These are phyloP conservation scores for Punctularia strigosozonata DNA, from an alignment of 768 basidiomycete species.

Conservation along the genomic window DNA sequence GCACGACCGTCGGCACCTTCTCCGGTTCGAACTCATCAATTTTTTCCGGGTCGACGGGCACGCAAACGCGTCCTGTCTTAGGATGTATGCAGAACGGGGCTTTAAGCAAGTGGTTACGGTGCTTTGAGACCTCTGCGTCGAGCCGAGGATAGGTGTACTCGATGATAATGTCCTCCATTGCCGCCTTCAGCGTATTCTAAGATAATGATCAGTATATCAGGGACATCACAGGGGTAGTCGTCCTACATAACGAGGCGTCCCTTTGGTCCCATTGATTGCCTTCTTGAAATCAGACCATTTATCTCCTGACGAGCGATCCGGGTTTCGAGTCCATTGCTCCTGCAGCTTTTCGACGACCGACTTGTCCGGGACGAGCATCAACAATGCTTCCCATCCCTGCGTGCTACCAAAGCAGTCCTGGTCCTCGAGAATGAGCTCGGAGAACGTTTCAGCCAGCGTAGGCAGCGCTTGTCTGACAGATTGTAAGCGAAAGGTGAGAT, in stretches of 20 bases:
- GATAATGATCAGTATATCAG: conserved; percentile 1
- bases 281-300: conserved; percentile 66
- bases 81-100: conserved; percentile 97
- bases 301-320: conserved; percentile 41
- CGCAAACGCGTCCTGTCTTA: conserved; percentile 89
- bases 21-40: conserved; percentile 81
- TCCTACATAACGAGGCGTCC: conserved; percentile 22
- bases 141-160: conserved; percentile 95
- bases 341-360: conserved; percentile 35
- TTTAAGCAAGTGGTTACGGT: conserved; percentile 95
- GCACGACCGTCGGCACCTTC: conserved; percentile 74
- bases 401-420: conserved; percentile 73
- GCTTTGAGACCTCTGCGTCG: conserved; percentile 95
- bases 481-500: too few species aligned
- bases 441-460: conserved; percentile 45
- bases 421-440: conserved; percentile 58
- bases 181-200: conserved; percentile 25
- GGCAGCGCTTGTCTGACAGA: conserved; percentile 22
- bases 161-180: conserved; percentile 80
- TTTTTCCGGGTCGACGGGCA: conserved; percentile 70
- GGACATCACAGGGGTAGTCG: background rate
- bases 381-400: conserved; percentile 62
- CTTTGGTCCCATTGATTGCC: conserved; percentile 21
- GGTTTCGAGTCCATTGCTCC: conserved; percentile 44
- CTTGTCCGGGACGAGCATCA: conserved; percentile 64